Conservation (phyloP, 2,329 filamentous ascomycete species). For the Emydomyces testavorans region DNA sequence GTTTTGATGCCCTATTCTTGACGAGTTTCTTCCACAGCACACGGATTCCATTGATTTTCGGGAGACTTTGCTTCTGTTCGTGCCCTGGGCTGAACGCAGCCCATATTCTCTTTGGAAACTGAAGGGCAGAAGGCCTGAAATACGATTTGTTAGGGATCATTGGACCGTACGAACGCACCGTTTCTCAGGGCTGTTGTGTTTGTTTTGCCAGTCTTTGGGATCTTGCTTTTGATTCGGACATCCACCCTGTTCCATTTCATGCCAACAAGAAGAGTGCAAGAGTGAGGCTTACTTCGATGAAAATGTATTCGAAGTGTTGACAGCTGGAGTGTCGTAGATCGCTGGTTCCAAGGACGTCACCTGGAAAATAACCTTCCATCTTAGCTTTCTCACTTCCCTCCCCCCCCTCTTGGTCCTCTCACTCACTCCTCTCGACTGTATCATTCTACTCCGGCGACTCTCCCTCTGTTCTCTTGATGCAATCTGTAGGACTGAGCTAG, state of each 20-base stretch:
- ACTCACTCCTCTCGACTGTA: neutral
- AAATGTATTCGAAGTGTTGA: neutral
- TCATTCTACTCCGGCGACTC: neutral
- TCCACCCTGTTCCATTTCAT: neutral
- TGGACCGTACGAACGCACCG: constrained; percentile 1
- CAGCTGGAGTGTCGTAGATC: neutral
- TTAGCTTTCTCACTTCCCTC: neutral
- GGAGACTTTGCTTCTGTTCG: neutral
- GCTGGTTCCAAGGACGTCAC: constrained; percentile 1
- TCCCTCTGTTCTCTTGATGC: neutral
- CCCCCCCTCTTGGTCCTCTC: neutral
- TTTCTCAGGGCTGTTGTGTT: neutral
- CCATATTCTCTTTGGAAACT: neutral
- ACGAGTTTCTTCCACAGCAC: neutral
- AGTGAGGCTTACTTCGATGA: neutral
- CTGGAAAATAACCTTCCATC: neutral
- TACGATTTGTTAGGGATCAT: neutral
- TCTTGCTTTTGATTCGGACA: neutral
- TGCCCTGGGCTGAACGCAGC: neutral
- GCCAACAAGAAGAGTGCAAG: neutral
- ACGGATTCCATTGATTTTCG: neutral
- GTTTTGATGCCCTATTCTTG: neutral
- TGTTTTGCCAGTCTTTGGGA: neutral
- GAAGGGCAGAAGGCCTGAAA: neutral
- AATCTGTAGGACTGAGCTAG: constrained; percentile 1